phyloP scores from a whole-genome alignment of 352 stramenopile species.

The Globisporangium canariense region DNA sequence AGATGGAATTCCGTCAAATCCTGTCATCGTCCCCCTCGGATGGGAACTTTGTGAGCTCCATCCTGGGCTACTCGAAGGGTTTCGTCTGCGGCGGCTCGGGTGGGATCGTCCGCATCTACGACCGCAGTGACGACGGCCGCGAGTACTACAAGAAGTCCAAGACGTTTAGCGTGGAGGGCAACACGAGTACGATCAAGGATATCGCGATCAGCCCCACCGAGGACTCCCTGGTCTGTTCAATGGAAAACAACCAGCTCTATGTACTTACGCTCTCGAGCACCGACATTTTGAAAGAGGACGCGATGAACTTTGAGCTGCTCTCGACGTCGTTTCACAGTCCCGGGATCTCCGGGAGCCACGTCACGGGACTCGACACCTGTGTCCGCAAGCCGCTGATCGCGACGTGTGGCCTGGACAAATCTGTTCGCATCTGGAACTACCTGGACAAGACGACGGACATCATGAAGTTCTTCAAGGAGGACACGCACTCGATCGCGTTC shows the following conservation, averaged over 20 bases:
- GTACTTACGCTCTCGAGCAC: slow-evolving; percentile 87
- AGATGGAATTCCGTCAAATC: slow-evolving; percentile 88
- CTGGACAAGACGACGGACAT: slow-evolving; percentile 89
- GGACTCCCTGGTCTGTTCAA: slow-evolving; percentile 85
- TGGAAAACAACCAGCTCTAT: slow-evolving; percentile 90
- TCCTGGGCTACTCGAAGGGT: slow-evolving; percentile 89
- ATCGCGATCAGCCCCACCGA: slow-evolving; percentile 88
- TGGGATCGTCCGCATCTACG: slow-evolving; percentile 77
- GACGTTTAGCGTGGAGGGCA: slow-evolving; percentile 84
- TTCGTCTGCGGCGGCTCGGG: slow-evolving; percentile 82
- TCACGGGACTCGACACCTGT: slow-evolving; percentile 92
- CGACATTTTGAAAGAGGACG: slow-evolving; percentile 91
- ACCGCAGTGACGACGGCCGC: slow-evolving; percentile 77
- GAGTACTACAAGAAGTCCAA: slow-evolving; percentile 92
- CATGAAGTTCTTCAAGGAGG: slow-evolving; percentile 90
- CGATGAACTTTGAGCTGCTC: slow-evolving; percentile 92
- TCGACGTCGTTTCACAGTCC: slow-evolving; percentile 87
- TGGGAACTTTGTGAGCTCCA: slow-evolving; percentile 74
- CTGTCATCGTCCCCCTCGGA: slow-evolving; percentile 72
- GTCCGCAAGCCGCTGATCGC: slow-evolving; percentile 90
- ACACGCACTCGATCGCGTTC: slow-evolving; percentile 85
- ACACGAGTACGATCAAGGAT: slow-evolving; percentile 72
- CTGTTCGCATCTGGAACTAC: slow-evolving; percentile 94
- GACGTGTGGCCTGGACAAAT: slow-evolving; percentile 89
- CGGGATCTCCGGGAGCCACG: slow-evolving; percentile 57